A percentile compares a stretch with the other conserved stretches of the same genome.
phyloP scores from a whole-genome alignment of 2,329 filamentous ascomycete genomes.

The Cercospora sp. region DNA sequence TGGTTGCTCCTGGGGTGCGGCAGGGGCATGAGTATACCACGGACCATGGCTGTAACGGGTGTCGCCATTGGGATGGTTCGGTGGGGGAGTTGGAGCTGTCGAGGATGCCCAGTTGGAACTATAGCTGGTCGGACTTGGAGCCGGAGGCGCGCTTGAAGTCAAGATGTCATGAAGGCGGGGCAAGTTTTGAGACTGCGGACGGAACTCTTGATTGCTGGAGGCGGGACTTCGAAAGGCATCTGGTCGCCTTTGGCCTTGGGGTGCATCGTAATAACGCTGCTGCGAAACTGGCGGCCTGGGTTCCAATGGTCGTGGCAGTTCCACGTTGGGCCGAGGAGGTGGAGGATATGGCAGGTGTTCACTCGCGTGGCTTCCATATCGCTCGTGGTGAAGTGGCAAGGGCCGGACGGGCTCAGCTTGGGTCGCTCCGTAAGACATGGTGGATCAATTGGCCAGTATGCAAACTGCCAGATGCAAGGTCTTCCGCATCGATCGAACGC shows the following conservation, averaged over 20 bases:
- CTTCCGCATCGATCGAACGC: constrained; percentile 10
- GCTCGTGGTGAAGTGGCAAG: constrained; percentile 23
- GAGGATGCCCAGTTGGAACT: constrained; percentile 20
- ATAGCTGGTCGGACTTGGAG: constrained; percentile 19
- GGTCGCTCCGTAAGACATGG: constrained; percentile 19
- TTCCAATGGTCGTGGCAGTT: constrained; percentile 33
- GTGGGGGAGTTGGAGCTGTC: constrained; percentile 13
- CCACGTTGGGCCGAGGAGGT: constrained; percentile 20
- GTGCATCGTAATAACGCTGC: constrained; percentile 23
- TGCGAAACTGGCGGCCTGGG: constrained; percentile 29
- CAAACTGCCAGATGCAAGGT: neutral
- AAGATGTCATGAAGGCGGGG: constrained; percentile 37
- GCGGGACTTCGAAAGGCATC: constrained; percentile 25
- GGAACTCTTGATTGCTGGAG: constrained; percentile 23
- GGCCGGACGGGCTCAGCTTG: constrained; percentile 17
- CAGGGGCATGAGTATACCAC: constrained; percentile 28
- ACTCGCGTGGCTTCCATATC: constrained; percentile 21
- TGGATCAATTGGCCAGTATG: neutral
- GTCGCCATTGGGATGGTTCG: constrained; percentile 25
- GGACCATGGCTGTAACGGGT: constrained; percentile 20
- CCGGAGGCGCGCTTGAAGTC: constrained; percentile 24
- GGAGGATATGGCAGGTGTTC: constrained; percentile 23
- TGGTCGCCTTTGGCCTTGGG: constrained; percentile 18
- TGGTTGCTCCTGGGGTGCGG: constrained; percentile 23
- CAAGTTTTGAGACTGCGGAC: constrained; percentile 30